Base-by-base conservation (phyloP, 371 early-diverging fungal species). In the Mucor indicus region DNA sequence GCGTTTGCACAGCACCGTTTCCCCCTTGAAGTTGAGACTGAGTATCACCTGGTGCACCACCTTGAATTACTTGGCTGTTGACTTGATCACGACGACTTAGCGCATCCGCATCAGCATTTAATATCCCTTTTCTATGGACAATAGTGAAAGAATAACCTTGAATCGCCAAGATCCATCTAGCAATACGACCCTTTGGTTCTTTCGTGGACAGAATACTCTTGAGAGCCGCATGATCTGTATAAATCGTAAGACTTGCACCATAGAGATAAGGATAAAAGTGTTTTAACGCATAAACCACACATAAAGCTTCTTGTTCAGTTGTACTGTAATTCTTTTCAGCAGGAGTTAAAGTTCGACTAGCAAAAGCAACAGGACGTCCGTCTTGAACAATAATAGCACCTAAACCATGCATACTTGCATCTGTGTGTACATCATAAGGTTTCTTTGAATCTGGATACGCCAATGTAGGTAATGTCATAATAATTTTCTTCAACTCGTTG, bases 311-410 rank as follows among this genome's bases (percentile, higher is more conserved):
- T 13, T 30, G 21, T 38, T 54, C 44, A 2, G 33, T 41, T 4
- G 48, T 31, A 1, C 10, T 29, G 11, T 54, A 48, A 21, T 53
- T 46, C 11, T n/a, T 1, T 29, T 29, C 8, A 29, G 30, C 30
- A 6, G 30, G 30, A 29, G 6, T 29, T 29, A 55, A n/a, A 2
- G 42, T 47, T 1, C 44, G 19, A 36, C 61, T 60, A 12, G 56
- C 53, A 37, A 41, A 55, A 2, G 60, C 54, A 0, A 59, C 40
- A 5, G 59, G 53, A 17, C 46, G 6, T 5, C 44, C 48, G 4
- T 19, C n/a, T 31, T 59, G 60, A 1, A 48, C 44, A 10, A 58
- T 2, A 11, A 40, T 29, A 2, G 47, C 50, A 15, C 60, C 60
- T 15, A 59, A 12, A 0, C 47, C 60, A 2, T 17, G 0, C 16